Evolutionary conservation across 768 basidiomycete genomes (phyloP).

Genomic region (Cystobasidiopsis lactophilus): DNA sequence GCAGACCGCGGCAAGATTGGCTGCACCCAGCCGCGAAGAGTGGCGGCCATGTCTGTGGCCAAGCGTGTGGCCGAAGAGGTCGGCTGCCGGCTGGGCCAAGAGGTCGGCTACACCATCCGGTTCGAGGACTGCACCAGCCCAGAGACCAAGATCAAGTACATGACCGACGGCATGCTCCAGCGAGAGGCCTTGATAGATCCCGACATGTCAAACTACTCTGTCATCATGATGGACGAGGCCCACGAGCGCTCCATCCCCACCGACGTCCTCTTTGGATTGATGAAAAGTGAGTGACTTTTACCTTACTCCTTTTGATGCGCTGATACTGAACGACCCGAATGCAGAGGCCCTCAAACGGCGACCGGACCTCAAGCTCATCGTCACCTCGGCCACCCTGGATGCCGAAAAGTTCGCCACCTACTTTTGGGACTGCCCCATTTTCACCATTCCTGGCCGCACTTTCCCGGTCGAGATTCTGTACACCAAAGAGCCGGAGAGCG

Average conservation of each 20-base stretch:
- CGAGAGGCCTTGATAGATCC: constrained; percentile 93
- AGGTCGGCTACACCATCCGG: constrained; percentile 95
- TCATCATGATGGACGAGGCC: constrained; percentile 96
- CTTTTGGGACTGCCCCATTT: constrained; percentile 96
- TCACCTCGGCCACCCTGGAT: constrained; percentile 95
- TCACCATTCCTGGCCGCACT: constrained; percentile 98
- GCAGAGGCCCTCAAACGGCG: constrained; percentile 83
- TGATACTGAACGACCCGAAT: constrained; percentile 10
- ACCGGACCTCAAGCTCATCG: constrained; percentile 88
- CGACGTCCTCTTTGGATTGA: constrained; percentile 82
- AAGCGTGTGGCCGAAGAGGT: constrained; percentile 98
- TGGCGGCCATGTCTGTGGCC: constrained; percentile 96
- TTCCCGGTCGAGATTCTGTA: constrained; percentile 96
- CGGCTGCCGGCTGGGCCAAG: constrained; percentile 86
- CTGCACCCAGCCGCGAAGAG: constrained; percentile 96
- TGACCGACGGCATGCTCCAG: constrained; percentile 99
- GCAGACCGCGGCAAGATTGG: constrained; percentile 79
- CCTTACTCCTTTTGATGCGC: constrained; percentile 3
- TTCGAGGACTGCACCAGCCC: constrained; percentile 98
- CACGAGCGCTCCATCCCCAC: constrained; percentile 98
- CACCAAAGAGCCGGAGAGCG: constrained; percentile 91
- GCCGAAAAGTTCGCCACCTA: constrained; percentile 99
- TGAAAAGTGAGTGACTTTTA: constrained; percentile 54
- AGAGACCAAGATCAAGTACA: constrained; percentile 98
- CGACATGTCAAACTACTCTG: constrained; percentile 72